These are phyloP conservation scores for Penicillium brevicompactum DNA, from an alignment of 2,329 filamentous ascomycete genomes.

Conservation along the genomic window DNA sequence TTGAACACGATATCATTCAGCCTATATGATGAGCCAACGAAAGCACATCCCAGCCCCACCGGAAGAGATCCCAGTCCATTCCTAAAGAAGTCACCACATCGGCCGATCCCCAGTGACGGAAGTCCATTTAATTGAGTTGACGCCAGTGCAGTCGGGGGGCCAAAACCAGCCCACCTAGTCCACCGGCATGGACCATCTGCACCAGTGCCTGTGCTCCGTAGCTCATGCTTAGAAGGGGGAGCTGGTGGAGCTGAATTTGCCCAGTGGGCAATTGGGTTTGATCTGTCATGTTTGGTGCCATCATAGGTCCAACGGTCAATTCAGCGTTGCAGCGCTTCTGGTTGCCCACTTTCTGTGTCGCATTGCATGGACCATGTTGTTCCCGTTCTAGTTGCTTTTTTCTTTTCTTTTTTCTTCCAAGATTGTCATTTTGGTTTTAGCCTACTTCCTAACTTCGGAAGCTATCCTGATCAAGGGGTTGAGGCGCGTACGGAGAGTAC, in stretches of 20 bases:
- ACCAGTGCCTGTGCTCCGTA: background rate
- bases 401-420: too few species aligned
- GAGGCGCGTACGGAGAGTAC: too few species aligned
- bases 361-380: background rate
- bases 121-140: constrained; percentile 6
- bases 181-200: background rate
- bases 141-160: constrained; percentile 5
- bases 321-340: constrained; percentile 4
- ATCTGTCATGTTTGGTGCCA: constrained; percentile 5
- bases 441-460: too few species aligned
- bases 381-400: too few species aligned
- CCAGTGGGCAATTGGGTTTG: constrained; percentile 5
- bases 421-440: too few species aligned
- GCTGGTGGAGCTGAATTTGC: background rate
- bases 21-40: background rate
- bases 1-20: background rate
- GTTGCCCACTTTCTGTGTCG: background rate
- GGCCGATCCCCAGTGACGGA: background rate
- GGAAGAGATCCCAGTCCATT: background rate
- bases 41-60: background rate
- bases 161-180: background rate
- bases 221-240: background rate
- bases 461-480: too few species aligned
- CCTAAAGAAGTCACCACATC: background rate
- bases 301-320: constrained; percentile 5